phyloP scores from a whole-genome alignment of 805 yeast genomes.

The Starmerella floricola region DNA sequence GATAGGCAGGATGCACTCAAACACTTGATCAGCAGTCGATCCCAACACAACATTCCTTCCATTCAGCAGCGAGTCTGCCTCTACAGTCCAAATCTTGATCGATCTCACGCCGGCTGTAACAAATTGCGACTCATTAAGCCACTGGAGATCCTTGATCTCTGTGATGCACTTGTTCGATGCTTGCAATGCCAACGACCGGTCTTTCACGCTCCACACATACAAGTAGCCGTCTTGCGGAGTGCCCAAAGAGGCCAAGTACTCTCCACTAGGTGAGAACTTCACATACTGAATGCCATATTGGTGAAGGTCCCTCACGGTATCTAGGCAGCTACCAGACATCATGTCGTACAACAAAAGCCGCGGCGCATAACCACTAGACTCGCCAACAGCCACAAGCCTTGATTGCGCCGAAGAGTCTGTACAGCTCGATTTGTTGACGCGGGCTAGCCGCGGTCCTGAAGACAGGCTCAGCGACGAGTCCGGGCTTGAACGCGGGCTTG shows the following conservation, averaged over 20 bases:
- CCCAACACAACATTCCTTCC: constrained; percentile 54
- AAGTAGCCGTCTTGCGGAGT: constrained; percentile 57
- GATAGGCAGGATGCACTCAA: constrained; percentile 31
- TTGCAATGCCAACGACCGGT: constrained; percentile 29
- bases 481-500: no score
- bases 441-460: constrained; percentile 6
- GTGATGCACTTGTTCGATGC: constrained; percentile 56
- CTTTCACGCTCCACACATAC: constrained; percentile 43
- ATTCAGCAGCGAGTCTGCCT: constrained; percentile 30
- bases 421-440: constrained; percentile 28
- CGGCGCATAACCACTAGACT: constrained; percentile 51
- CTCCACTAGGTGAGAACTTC: constrained; percentile 48
- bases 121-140: constrained; percentile 40
- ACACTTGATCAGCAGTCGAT: constrained; percentile 37
- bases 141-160: constrained; percentile 40
- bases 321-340: constrained; percentile 35
- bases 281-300: constrained; percentile 49
- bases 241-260: constrained; percentile 48
- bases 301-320: constrained; percentile 44
- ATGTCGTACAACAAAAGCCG: constrained; percentile 37
- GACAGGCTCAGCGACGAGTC: no score
- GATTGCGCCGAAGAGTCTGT: constrained; percentile 47
- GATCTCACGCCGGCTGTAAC: constrained; percentile 52
- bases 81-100: constrained; percentile 48
- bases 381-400: constrained; percentile 53